Conservation (phyloP, 1,139 yeast genomes). For the Nakaseomyces bracarensis region DNA sequence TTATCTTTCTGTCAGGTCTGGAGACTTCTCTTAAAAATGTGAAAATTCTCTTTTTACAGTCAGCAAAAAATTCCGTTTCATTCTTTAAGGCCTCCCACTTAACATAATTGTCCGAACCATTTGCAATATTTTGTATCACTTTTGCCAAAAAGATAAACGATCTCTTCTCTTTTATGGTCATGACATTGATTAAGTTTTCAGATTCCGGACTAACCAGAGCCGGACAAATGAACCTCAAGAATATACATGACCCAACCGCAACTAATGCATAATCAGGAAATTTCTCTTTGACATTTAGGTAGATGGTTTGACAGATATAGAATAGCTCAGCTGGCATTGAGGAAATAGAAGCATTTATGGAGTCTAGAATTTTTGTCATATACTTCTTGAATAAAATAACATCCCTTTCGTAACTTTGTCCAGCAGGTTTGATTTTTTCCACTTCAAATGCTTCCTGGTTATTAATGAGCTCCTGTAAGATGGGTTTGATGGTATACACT, state of each 20-base stretch:
- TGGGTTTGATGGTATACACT: conserved; percentile 45
- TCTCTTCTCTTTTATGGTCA: conserved; percentile 49
- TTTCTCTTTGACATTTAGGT: conserved; percentile 50
- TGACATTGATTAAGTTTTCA: conserved; percentile 39
- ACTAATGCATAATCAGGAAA: conserved; percentile 56
- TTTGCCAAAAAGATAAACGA: conserved; percentile 77
- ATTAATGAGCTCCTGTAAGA: conserved; percentile 43
- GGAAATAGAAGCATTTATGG: conserved; percentile 49
- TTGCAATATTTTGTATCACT: conserved; percentile 80
- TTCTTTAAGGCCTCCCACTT: conserved; percentile 51
- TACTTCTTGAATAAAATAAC: conserved; percentile 48
- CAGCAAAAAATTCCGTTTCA: conserved; percentile 38
- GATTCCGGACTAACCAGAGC: conserved; percentile 87
- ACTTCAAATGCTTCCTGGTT: conserved; percentile 55
- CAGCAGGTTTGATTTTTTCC: conserved; percentile 43
- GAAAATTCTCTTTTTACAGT: conserved; percentile 40
- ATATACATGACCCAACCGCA: conserved; percentile 84
- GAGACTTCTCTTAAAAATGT: conserved; percentile 39
- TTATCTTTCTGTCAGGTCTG: conserved; percentile 17
- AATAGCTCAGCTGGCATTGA: conserved; percentile 66
- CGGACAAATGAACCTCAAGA: conserved; percentile 80
- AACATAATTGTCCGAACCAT: conserved; percentile 53
- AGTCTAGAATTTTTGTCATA: conserved; percentile 51
- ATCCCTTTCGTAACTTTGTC: conserved; percentile 38
- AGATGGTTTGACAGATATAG: conserved; percentile 66